phyloP scores from a whole-genome alignment of 129 eudicot species.

The Smallanthus sonchifolius region DNA sequence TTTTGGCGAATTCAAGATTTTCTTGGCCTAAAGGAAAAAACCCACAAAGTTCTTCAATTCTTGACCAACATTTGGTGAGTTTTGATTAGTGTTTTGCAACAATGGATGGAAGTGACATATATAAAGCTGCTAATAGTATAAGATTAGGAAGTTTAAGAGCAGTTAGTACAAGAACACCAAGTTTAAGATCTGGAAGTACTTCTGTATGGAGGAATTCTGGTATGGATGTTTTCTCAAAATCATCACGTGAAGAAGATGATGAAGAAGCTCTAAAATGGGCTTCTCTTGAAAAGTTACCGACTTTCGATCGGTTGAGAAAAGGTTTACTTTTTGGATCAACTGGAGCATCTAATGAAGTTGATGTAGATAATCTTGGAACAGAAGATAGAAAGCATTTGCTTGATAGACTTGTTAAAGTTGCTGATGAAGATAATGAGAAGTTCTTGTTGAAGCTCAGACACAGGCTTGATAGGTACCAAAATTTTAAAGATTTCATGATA shows the following conservation, averaged over 20 bases:
- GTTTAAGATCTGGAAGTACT: slow-evolving; percentile 49
- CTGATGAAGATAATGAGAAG: slow-evolving; percentile 83
- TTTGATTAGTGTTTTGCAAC: slow-evolving; percentile 19
- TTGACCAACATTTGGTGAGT: slow-evolving; percentile 15
- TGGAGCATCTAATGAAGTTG: slow-evolving; percentile 54
- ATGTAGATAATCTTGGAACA: slow-evolving; percentile 54
- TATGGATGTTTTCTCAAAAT: slow-evolving; percentile 50
- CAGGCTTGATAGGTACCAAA: slow-evolving; percentile 54
- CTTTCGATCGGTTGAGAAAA: slow-evolving; percentile 67
- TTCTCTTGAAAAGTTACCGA: slow-evolving; percentile 79
- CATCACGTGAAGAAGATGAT: slow-evolving; percentile 62
- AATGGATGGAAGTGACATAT: slow-evolving; percentile 40
- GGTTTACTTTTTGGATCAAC: slow-evolving; percentile 62
- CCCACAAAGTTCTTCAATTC: slow-evolving; percentile 11
- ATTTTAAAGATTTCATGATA: background rate
- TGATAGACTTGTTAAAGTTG: slow-evolving; percentile 58
- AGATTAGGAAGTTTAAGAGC: slow-evolving; percentile 39
- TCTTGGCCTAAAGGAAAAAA: slow-evolving; percentile 10
- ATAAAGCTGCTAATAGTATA: slow-evolving; percentile 31
- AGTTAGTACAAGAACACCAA: slow-evolving; percentile 22
- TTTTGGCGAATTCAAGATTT: background rate
- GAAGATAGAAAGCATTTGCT: slow-evolving; percentile 50
- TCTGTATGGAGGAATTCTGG: slow-evolving; percentile 56
- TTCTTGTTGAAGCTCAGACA: slow-evolving; percentile 64
- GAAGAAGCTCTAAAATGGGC: slow-evolving; percentile 97